Evolutionary conservation across 495 filamentous ascomycete species (phyloP).

Genomic region (Lasiosphaeris hirsuta): DNA sequence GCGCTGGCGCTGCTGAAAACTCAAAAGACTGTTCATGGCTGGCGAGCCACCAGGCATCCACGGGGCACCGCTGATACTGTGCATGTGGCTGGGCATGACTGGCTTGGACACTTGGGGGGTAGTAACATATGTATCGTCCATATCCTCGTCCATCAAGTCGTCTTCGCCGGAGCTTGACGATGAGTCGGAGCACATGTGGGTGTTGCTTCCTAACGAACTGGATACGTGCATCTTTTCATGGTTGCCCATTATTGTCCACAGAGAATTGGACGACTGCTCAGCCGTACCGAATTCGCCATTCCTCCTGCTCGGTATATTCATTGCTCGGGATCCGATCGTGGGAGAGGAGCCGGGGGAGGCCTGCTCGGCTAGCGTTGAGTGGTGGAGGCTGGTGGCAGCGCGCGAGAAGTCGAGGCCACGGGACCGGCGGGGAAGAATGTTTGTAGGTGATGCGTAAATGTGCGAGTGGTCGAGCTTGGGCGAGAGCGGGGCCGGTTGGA

Average conservation of each 20-base stretch:
- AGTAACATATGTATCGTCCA: conserved; percentile 69
- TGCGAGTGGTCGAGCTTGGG: conserved; percentile 81
- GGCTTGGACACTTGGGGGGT: conserved; percentile 63
- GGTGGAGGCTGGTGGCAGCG: conserved; percentile 91
- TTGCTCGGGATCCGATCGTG: conserved; percentile 69
- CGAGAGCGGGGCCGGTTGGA: conserved; percentile 68
- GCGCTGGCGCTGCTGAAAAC: conserved; percentile 74
- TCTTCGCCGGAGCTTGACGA: conserved; percentile 73
- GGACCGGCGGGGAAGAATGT: conserved; percentile 79
- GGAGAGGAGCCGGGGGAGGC: conserved; percentile 94
- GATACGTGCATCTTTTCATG: conserved; percentile 71
- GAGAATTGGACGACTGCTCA: conserved; percentile 39
- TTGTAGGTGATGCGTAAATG: conserved; percentile 73
- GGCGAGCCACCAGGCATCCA: conserved; percentile 58
- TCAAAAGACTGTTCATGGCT: conserved; percentile 66
- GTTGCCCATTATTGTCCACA: conserved; percentile 49
- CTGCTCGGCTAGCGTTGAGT: conserved; percentile 85
- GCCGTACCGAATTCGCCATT: conserved; percentile 32
- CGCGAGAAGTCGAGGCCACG: conserved; percentile 89
- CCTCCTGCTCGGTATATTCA: conserved; percentile 64
- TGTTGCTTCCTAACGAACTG: conserved; percentile 81
- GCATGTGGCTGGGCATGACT: conserved; percentile 37
- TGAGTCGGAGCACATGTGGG: conserved; percentile 75
- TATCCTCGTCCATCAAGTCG: conserved; percentile 76
- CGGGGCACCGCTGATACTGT: conserved; percentile 44